Percentiles rank a stretch among this genome's conserved stretches.
phyloP scores from a whole-genome alignment of 129 eudicot genomes.

The Cynara cardunculus region DNA sequence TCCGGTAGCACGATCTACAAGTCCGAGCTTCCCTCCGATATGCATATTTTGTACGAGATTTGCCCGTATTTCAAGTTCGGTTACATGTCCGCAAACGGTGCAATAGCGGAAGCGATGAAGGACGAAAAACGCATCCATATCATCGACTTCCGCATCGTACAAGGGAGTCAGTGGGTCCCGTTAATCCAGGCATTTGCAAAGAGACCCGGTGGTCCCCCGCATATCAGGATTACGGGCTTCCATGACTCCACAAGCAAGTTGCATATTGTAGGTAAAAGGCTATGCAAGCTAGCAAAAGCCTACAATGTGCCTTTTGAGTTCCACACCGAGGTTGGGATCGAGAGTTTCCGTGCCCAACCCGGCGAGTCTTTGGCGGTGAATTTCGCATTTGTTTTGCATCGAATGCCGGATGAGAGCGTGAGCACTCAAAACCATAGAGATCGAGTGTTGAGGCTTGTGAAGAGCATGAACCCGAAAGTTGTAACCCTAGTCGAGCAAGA shows the following conservation, averaged over 20 bases:
- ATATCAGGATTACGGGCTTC: constrained; percentile 70
- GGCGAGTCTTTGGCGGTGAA: constrained; percentile 78
- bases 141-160: constrained; percentile 60
- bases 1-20: constrained; percentile 77
- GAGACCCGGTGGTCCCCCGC: constrained; percentile 85
- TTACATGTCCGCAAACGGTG: constrained; percentile 85
- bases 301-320: constrained; percentile 75
- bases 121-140: constrained; percentile 60
- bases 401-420: constrained; percentile 86
- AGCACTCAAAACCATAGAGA: constrained; percentile 65
- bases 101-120: constrained; percentile 85
- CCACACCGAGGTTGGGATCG: constrained; percentile 31
- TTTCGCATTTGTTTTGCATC: constrained; percentile 71
- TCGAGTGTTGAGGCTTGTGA: constrained; percentile 63
- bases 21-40: constrained; percentile 53
- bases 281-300: constrained; percentile 51
- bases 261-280: constrained; percentile 48
- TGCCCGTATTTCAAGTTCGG: constrained; percentile 88
- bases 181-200: constrained; percentile 75
- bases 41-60: constrained; percentile 56
- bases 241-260: constrained; percentile 60
- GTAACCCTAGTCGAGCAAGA: constrained; percentile 90
- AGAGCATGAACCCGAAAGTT: constrained; percentile 62
- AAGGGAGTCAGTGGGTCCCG: constrained; percentile 92
- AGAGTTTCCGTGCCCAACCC: constrained; percentile 29